Conservation (phyloP, 148 eudicot genomes). For the Nepenthes mirabilis region DNA sequence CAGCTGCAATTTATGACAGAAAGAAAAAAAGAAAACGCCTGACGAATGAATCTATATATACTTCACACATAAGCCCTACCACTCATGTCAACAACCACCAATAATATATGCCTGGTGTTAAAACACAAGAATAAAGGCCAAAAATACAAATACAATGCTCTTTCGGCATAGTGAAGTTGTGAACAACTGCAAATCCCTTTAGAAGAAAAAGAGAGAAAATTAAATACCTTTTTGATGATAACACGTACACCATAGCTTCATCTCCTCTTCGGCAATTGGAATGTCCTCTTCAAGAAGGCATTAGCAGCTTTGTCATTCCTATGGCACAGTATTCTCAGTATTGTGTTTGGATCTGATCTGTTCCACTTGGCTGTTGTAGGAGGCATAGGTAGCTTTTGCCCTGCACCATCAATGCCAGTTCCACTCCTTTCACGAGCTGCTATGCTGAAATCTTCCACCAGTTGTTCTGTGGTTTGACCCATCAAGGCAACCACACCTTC, state of each 20-base stretch:
- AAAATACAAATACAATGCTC: too few relatives aligned
- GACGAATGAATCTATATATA: too few relatives aligned
- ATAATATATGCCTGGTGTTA: too few relatives aligned
- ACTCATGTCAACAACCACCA: too few relatives aligned
- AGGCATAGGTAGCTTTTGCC: conserved; percentile 66
- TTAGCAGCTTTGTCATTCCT: conserved; percentile 64
- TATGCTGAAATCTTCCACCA: conserved; percentile 64
- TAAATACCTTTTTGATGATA: too few relatives aligned
- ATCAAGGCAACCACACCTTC: conserved; percentile 72
- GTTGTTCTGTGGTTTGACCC: conserved; percentile 72
- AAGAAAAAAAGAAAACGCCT: too few relatives aligned
- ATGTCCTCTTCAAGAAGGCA: conserved; percentile 66
- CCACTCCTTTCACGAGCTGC: conserved; percentile 66
- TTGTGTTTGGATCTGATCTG: conserved; percentile 74
- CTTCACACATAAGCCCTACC: too few relatives aligned
- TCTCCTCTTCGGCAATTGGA: conserved; percentile 75
- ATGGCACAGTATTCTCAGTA: conserved; percentile 74
- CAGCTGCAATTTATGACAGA: too few relatives aligned
- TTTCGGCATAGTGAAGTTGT: too few relatives aligned
- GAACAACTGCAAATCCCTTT: too few relatives aligned
- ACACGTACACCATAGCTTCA: conserved; percentile 3
- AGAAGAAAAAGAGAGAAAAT: too few relatives aligned
- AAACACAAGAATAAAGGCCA: too few relatives aligned
- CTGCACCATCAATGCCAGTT: conserved; percentile 37
- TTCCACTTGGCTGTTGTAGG: conserved; percentile 83